Percentiles rank a stretch among this genome's conserved stretches.
Conservation (phyloP, 192 early-diverging fungal genomes). For the Podochytrium sp. region DNA sequence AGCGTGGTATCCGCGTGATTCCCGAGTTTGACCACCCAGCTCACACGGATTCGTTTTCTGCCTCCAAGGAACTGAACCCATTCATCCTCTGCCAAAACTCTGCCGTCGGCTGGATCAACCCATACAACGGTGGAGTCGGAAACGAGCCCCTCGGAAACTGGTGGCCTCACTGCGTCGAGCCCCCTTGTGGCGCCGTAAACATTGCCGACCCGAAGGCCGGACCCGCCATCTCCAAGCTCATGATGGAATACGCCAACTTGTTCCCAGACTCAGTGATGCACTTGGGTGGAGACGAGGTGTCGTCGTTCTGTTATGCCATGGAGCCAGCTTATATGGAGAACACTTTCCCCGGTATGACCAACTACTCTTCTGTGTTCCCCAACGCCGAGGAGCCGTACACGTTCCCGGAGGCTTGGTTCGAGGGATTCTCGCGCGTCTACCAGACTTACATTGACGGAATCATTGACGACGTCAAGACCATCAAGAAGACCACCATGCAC, state of each 20-base stretch:
- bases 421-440: not conserved
- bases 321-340: not conserved
- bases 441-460: not conserved
- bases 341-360: not conserved
- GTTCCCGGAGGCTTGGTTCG: not conserved
- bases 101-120: not conserved
- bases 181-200: slow-evolving; percentile 82
- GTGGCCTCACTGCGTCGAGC: slow-evolving; percentile 53
- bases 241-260: slow-evolving; percentile 66
- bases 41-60: not conserved
- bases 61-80: not conserved
- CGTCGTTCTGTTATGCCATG: slow-evolving; percentile 4
- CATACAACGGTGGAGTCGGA: slow-evolving; percentile 4
- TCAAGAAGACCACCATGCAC: slow-evolving; percentile 8
- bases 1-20: slow-evolving; percentile 83
- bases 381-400: not conserved
- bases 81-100: not conserved
- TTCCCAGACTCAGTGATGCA: slow-evolving; percentile 79
- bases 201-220: slow-evolving; percentile 59
- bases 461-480: not conserved
- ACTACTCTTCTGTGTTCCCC: too few species aligned
- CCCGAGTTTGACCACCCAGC: slow-evolving; percentile 74
- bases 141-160: slow-evolving; percentile 22
- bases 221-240: slow-evolving; percentile 61
- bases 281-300: slow-evolving; percentile 57